Conservation (phyloP, 352 stramenopile genomes). For the Phytopythium oedochilum region DNA sequence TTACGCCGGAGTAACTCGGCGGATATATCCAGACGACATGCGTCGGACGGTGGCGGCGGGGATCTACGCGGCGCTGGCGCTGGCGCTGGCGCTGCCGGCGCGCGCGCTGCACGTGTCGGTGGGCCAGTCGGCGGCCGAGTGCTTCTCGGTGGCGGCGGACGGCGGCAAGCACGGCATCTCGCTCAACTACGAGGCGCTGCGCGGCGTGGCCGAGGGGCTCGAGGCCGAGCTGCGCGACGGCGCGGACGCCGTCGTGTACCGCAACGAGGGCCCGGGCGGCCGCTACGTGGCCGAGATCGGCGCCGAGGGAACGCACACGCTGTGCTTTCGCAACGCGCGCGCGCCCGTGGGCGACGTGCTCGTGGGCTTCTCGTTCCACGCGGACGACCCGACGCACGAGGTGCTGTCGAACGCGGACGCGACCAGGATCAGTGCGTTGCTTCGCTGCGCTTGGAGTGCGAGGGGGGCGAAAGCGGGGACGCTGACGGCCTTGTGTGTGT, state of each 20-base stretch:
- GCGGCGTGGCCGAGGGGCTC: conserved; percentile 66
- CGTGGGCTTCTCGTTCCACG: conserved; percentile 85
- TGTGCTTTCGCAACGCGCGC: conserved; percentile 73
- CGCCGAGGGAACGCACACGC: conserved; percentile 50
- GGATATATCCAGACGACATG: too few relatives aligned
- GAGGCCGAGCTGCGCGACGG: conserved; percentile 61
- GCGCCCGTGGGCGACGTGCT: conserved; percentile 58
- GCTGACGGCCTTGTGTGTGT: not conserved
- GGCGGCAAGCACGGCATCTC: conserved; percentile 81
- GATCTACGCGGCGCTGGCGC: conserved; percentile 2
- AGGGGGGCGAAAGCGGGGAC: not conserved
- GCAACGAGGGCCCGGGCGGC: conserved; percentile 41
- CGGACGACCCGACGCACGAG: conserved; percentile 77
- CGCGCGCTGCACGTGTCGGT: conserved; percentile 49
- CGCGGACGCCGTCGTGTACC: conserved; percentile 52
- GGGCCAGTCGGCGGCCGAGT: conserved; percentile 38
- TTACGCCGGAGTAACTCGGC: too few relatives aligned
- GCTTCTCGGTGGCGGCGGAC: conserved; percentile 67
- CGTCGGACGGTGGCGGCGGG: not conserved
- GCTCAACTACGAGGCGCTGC: conserved; percentile 81
- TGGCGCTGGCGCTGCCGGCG: conserved; percentile 7
- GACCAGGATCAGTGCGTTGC: conserved; percentile 81
- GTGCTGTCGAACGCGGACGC: conserved; percentile 86
- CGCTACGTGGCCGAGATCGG: conserved; percentile 53
- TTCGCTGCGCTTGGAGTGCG: not conserved